Evolutionary conservation across 2,329 filamentous ascomycete species (phyloP).

Genomic region (Furcasterigmium furcatum): DNA sequence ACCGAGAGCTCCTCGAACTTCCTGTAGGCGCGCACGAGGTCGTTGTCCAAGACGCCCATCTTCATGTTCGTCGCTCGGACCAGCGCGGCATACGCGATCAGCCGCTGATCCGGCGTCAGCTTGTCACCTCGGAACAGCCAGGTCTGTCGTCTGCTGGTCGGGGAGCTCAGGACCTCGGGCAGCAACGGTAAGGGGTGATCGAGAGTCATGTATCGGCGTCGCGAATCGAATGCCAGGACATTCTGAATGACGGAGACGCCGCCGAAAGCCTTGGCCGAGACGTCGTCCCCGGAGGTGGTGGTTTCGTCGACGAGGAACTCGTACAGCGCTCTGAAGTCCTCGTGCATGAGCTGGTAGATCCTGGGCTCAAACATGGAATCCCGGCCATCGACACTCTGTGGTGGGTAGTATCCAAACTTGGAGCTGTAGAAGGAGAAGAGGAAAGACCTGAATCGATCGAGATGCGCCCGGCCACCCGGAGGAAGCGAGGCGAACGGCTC

Average conservation of each 20-base stretch:
- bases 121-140: constrained; percentile 40
- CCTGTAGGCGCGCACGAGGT: constrained; percentile 65
- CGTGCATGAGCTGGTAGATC: constrained; percentile 58
- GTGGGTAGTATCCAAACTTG: constrained; percentile 71
- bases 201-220: constrained; percentile 57
- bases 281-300: constrained; percentile 45
- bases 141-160: constrained; percentile 21
- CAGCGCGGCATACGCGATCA: constrained; percentile 50
- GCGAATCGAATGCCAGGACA: constrained; percentile 62
- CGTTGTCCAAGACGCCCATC: constrained; percentile 35
- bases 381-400: constrained; percentile 37
- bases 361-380: constrained; percentile 52
- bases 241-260: constrained; percentile 70
- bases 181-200: constrained; percentile 64
- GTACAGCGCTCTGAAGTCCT: constrained; percentile 70
- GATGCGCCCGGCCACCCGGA: constrained; percentile 57
- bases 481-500: constrained; percentile 63
- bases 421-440: constrained; percentile 63
- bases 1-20: constrained; percentile 64
- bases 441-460: constrained; percentile 70
- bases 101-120: constrained; percentile 42
- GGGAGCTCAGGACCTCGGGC: constrained; percentile 39
- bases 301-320: constrained; percentile 65
- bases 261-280: constrained; percentile 54
- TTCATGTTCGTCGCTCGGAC: constrained; percentile 46